Evolutionary conservation across 306 rosid species (phyloP).

Genomic region (Dalbergia cochinchinensis): DNA sequence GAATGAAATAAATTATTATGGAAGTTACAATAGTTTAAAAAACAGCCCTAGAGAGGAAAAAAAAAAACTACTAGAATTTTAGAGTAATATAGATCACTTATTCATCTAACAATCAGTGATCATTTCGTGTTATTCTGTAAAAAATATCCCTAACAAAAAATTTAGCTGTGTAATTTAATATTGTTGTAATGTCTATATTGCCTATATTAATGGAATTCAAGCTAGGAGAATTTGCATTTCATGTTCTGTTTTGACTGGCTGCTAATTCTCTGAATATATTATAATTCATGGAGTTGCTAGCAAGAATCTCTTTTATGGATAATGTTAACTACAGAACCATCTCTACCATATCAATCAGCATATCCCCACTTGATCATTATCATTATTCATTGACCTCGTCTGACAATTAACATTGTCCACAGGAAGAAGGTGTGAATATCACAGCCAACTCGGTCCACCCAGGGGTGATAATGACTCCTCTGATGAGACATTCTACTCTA

Average conservation of each 20-base stretch:
- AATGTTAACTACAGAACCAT: background rate
- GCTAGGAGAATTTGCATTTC: conserved; percentile 9
- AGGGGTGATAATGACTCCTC: conserved; percentile 92
- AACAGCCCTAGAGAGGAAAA: background rate
- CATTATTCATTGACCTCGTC: background rate
- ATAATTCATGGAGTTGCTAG: background rate
- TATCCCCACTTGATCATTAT: background rate
- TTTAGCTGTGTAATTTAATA: no score
- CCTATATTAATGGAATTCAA: background rate
- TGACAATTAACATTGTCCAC: conserved; percentile 17
- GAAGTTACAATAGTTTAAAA: no score
- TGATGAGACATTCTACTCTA: conserved; percentile 84
- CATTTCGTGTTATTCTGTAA: no score
- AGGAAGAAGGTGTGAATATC: conserved; percentile 88
- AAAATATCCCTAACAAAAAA: no score
- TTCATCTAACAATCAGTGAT: no score
- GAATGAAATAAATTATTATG: background rate
- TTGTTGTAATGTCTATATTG: no score
- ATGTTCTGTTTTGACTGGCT: background rate
- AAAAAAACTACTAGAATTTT: no score
- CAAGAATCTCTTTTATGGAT: background rate
- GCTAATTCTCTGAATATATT: background rate
- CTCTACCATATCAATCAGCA: background rate
- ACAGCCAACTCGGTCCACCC: conserved; percentile 90
- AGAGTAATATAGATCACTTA: no score